Evolutionary conservation across 1,284 basidiomycete species (phyloP), one percentile per base, ranked within the genome.

Genomic region (Lentinula novae-zelandiae): DNA sequence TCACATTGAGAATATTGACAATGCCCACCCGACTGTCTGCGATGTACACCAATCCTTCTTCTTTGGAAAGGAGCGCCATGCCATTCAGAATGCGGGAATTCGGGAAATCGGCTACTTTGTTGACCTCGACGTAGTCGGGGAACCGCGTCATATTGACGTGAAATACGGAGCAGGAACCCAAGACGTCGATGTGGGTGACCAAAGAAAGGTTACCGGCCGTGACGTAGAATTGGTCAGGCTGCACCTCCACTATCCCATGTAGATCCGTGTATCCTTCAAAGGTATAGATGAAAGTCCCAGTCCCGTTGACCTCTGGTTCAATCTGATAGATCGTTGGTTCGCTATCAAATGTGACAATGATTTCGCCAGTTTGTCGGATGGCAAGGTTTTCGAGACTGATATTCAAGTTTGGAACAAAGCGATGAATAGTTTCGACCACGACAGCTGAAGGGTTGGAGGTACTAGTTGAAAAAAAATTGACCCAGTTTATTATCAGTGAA

Each of bases 101-200:
- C 22, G 38, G 20, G 22, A 55, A 55, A 20, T 55, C 22, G 27
- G 53, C 53, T 33, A 55, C 53, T 44, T 44, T 44, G 20, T 55
- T 17, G 10, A 55, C 53, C n/a, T 40, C 39, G 27, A 55, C 9
- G 12, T 55, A 9, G 3, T 46, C 39, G 13, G 53, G 53, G 53
- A 55, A 55, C 13, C 53, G 8, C 5, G 53, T 55, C 53, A 55
- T 55, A 20, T 55, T 55, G 20, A 55, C 53, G 40, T 55, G 53
- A 8, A 22, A 55, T 39, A 55, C 53, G 17, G 53, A 39, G 9
- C 10, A 44, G 12, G 38, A 40, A 9, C 53, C 53, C 12, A 39
- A 39, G 6, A 46, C 40, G 22, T 42, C 53, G 38, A 42, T 42
- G 53, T 55, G 53, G 17, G 53, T 55, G 20, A 46, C 53, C 22